Conservation (phyloP, 768 basidiomycete species). For the Suillus hirtellus region DNA sequence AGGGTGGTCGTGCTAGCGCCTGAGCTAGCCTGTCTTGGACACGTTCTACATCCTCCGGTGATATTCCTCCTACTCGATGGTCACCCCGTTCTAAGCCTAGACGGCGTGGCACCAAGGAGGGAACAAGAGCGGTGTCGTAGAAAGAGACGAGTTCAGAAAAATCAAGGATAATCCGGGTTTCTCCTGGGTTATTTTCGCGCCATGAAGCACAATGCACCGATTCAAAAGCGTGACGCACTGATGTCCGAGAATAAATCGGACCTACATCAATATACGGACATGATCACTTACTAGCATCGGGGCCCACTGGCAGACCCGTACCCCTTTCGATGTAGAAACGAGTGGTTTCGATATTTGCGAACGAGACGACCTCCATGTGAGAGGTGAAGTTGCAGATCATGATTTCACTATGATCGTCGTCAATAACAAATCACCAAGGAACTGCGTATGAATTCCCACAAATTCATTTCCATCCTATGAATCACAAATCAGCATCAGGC, state of each 20-base stretch:
- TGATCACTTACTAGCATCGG: not conserved
- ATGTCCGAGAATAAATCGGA: not conserved
- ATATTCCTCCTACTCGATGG: constrained; percentile 20
- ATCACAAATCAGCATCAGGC: not conserved
- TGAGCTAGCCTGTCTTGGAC: constrained; percentile 13
- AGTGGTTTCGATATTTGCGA: constrained; percentile 31
- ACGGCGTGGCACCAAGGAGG: constrained; percentile 19
- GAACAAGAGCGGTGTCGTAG: constrained; percentile 27
- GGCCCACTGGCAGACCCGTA: not conserved
- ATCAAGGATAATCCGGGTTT: constrained; percentile 26
- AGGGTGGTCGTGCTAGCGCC: constrained; percentile 6
- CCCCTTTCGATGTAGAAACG: not conserved
- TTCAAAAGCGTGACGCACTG: constrained; percentile 13
- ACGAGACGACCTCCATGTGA: constrained; percentile 41
- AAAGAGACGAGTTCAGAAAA: constrained; percentile 24
- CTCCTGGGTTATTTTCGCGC: constrained; percentile 28
- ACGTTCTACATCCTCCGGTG: constrained; percentile 14
- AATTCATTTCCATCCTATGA: constrained; percentile 48
- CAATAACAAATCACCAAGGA: not conserved
- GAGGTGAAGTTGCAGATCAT: constrained; percentile 48
- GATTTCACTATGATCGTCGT: constrained; percentile 39
- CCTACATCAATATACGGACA: constrained; percentile 1
- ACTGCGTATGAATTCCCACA: constrained; percentile 33
- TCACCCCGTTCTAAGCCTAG: constrained; percentile 22
- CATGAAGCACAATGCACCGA: constrained; percentile 19